These are phyloP conservation scores for Metschnikowia drakensbergensis DNA, from an alignment of 805 yeast species.

Conservation along the genomic window DNA sequence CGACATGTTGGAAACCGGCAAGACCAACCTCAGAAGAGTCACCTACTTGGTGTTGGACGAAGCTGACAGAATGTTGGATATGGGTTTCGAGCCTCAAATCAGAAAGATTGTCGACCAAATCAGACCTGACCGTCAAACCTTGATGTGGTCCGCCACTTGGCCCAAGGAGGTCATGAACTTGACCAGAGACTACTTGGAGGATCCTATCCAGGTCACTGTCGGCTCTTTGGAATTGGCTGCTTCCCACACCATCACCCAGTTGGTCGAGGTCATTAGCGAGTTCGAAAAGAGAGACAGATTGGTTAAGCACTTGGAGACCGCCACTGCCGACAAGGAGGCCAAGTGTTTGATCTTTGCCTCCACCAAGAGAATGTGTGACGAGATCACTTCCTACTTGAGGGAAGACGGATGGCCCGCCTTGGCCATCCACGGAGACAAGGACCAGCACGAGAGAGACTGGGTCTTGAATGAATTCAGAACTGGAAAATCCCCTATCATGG, in stretches of 20 bases:
- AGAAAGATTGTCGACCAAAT: slow-evolving; percentile 97
- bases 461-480: slow-evolving; percentile 87
- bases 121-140: slow-evolving; percentile 98
- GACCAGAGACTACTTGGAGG: slow-evolving; percentile 85
- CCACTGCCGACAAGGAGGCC: slow-evolving; percentile 65
- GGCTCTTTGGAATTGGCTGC: slow-evolving; percentile 97
- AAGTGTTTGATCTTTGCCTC: slow-evolving; percentile 88
- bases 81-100: slow-evolving; percentile 99
- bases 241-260: slow-evolving; percentile 91
- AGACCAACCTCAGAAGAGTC: slow-evolving; percentile 92
- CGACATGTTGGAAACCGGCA: slow-evolving; percentile 93
- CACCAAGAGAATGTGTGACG: slow-evolving; percentile 98
- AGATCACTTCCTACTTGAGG: slow-evolving; percentile 84
- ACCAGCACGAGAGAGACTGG: slow-evolving; percentile 98
- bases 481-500: slow-evolving; percentile 95
- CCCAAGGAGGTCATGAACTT: slow-evolving; percentile 95
- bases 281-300: slow-evolving; percentile 93
- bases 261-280: slow-evolving; percentile 86
- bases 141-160: slow-evolving; percentile 99
- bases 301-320: slow-evolving; percentile 75
- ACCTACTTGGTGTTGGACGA: slow-evolving; percentile 96
- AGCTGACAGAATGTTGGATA: slow-evolving; percentile 99
- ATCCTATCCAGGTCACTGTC: slow-evolving; percentile 93
- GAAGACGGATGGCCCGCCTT: slow-evolving; percentile 98
- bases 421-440: slow-evolving; percentile 98